phyloP scores from a whole-genome alignment of 2,329 filamentous ascomycete genomes.

The Pyrenophora graminea region DNA sequence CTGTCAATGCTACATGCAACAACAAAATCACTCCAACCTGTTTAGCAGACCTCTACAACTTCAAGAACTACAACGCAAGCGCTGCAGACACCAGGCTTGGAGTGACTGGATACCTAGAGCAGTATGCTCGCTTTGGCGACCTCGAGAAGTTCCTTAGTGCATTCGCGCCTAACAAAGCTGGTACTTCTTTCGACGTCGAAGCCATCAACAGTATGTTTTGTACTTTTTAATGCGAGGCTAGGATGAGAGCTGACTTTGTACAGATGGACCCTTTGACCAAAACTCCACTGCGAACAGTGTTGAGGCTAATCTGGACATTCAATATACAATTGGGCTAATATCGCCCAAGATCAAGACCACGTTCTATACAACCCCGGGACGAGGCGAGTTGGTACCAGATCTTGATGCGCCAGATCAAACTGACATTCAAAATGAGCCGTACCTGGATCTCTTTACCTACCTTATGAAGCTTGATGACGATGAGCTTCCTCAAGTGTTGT shows the following conservation, averaged over 20 bases:
- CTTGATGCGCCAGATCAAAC: constrained; percentile 50
- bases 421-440: constrained; percentile 55
- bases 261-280: constrained; percentile 40
- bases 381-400: constrained; percentile 53
- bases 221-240: background rate
- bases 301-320: constrained; percentile 57
- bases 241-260: constrained; percentile 1
- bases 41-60: constrained; percentile 53
- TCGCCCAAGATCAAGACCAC: constrained; percentile 49
- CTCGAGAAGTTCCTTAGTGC: constrained; percentile 47
- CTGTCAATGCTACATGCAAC: constrained; percentile 49
- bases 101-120: constrained; percentile 54
- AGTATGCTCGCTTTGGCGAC: constrained; percentile 56
- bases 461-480: constrained; percentile 38
- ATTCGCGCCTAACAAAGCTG: constrained; percentile 48
- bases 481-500: constrained; percentile 45
- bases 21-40: constrained; percentile 53
- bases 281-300: constrained; percentile 47
- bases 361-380: constrained; percentile 55
- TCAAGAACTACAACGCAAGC: constrained; percentile 47
- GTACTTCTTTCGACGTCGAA: constrained; percentile 52
- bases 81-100: constrained; percentile 47
- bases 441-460: constrained; percentile 47
- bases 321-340: constrained; percentile 54
- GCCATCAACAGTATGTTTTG: constrained; percentile 48